Percentiles rank a stretch among this genome's conserved stretches.
Evolutionary conservation across 129 eudicot genomes (phyloP).

Genomic region (Calendula officinalis): DNA sequence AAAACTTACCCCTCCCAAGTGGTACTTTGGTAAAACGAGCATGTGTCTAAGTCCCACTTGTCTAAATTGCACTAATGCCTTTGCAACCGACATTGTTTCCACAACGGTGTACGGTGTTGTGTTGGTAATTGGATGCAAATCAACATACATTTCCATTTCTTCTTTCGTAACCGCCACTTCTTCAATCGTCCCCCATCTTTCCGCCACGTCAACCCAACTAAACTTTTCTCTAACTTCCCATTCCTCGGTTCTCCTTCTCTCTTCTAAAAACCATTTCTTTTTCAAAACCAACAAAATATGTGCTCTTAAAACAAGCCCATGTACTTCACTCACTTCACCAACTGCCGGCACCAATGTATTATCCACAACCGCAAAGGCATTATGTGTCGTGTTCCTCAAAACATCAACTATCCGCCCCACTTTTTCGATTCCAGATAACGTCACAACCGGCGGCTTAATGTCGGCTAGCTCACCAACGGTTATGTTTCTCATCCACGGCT

Average conservation of each 20-base stretch:
- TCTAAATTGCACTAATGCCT: conserved; percentile 93
- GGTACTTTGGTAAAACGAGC: conserved; percentile 81
- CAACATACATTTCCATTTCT: conserved; percentile 95
- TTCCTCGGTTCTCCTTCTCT: conserved; percentile 71
- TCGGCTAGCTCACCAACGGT: conserved; percentile 89
- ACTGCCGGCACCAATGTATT: conserved; percentile 31
- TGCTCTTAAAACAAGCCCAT: conserved; percentile 78
- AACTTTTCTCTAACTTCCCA: conserved; percentile 86
- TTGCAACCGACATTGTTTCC: conserved; percentile 87
- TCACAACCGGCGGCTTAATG: conserved; percentile 67
- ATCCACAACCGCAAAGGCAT: conserved; percentile 86
- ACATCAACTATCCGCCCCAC: conserved; percentile 85
- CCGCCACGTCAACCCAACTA: conserved; percentile 78
- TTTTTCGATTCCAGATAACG: conserved; percentile 71
- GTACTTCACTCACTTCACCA: conserved; percentile 54
- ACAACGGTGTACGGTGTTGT: conserved; percentile 90
- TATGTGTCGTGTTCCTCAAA: conserved; percentile 82
- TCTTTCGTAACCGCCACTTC: conserved; percentile 70
- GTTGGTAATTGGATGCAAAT: conserved; percentile 87
- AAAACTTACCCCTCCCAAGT: conserved; percentile 62
- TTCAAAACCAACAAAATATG: conserved; percentile 74
- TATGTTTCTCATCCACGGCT: conserved; percentile 95
- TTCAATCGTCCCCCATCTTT: conserved; percentile 64
- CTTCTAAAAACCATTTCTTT: conserved; percentile 80
- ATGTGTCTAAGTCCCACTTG: conserved; percentile 97